phyloP scores from a whole-genome alignment of 2,329 filamentous ascomycete species.

The Colletotrichum sp. region DNA sequence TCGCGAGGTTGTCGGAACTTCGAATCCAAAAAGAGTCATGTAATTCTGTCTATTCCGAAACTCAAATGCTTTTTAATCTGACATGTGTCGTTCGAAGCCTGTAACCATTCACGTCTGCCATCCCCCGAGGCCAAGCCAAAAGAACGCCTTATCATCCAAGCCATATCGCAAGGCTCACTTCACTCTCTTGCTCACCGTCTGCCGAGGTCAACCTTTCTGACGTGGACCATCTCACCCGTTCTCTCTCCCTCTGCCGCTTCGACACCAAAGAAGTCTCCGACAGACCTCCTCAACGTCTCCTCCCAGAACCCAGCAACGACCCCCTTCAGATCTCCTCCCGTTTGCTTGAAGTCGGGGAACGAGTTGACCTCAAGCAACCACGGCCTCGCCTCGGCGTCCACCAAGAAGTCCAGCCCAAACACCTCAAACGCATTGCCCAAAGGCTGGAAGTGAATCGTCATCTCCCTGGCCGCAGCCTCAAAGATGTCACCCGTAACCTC shows the following conservation, averaged over 20 bases:
- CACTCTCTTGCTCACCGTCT: constrained; percentile 37
- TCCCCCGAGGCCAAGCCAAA: not conserved
- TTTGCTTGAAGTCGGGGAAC: constrained; percentile 95
- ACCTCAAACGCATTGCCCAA: constrained; percentile 89
- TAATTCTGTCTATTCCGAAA: not conserved
- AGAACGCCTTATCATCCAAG: not conserved
- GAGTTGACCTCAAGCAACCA: constrained; percentile 94
- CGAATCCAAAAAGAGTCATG: not conserved
- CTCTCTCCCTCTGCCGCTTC: constrained; percentile 24
- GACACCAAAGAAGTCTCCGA: constrained; percentile 70
- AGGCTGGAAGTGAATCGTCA: constrained; percentile 92
- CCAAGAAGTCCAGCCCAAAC: constrained; percentile 89
- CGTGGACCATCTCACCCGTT: constrained; percentile 52
- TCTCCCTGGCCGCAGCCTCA: constrained; percentile 81
- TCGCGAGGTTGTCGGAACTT: not conserved
- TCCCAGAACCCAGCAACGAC: constrained; percentile 81
- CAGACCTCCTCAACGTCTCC: constrained; percentile 70
- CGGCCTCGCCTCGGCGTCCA: constrained; percentile 67
- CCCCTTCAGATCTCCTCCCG: constrained; percentile 73
- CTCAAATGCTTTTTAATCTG: not conserved
- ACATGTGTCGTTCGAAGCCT: not conserved
- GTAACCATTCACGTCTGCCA: not conserved
- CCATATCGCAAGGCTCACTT: not conserved
- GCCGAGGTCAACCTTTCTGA: constrained; percentile 60
- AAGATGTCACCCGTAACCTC: constrained; percentile 78